Conservation (phyloP, 495 filamentous ascomycete genomes). For the Filosporella fistucella region DNA sequence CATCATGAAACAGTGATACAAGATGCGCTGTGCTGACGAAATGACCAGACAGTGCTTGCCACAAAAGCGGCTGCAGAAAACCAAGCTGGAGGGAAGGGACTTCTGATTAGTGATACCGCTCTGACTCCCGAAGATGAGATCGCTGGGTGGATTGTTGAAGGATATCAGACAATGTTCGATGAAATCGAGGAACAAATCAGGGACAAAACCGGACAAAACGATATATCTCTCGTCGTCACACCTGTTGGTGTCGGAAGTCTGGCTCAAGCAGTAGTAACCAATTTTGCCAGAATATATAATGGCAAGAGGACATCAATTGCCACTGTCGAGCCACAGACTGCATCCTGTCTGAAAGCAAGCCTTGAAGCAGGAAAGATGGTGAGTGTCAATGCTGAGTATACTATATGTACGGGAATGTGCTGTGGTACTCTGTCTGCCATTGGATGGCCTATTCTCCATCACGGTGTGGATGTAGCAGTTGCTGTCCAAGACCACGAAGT, state of each 20-base stretch:
- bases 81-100: conserved; percentile 14
- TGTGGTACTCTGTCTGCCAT: conserved; percentile 56
- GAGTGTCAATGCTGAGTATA: conserved; percentile 41
- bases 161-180: conserved; percentile 62
- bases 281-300: conserved; percentile 39
- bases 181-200: conserved; percentile 55
- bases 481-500: conserved; percentile 48
- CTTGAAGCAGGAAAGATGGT: conserved; percentile 36
- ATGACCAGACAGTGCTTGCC: conserved; percentile 47
- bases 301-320: conserved; percentile 30
- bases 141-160: conserved; percentile 67
- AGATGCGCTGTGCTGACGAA: too few relatives aligned
- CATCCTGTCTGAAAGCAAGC: conserved; percentile 47
- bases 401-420: conserved; percentile 59
- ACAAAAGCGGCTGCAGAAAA: conserved; percentile 26
- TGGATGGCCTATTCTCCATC: conserved; percentile 50
- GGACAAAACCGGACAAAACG: conserved; percentile 37
- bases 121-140: conserved; percentile 59
- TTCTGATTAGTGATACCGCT: conserved; percentile 64
- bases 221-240: conserved; percentile 28
- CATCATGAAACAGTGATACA: too few relatives aligned
- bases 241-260: conserved; percentile 60
- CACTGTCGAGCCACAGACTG: conserved; percentile 54
- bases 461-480: conserved; percentile 47
- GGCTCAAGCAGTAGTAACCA: conserved; percentile 46